These are phyloP conservation scores for Heimioporus sp. DNA, from an alignment of 768 basidiomycete genomes.

Conservation along the genomic window DNA sequence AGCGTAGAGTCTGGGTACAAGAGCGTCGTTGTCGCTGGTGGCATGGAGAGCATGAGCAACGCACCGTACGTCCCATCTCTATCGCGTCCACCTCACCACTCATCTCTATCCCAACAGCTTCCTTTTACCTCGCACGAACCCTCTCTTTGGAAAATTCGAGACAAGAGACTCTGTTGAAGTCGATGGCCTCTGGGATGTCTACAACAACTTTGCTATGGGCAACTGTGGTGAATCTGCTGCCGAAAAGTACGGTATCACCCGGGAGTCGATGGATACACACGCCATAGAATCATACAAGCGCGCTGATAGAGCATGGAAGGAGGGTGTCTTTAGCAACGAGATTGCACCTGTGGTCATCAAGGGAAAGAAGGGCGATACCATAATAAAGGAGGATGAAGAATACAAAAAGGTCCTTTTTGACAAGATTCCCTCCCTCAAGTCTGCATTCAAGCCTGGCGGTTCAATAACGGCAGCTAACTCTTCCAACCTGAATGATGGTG, in stretches of 20 bases:
- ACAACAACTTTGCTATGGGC: slow-evolving; percentile 98
- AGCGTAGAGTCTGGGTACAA: slow-evolving; percentile 85
- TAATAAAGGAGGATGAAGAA: slow-evolving; percentile 95
- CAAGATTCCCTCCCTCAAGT: slow-evolving; percentile 85
- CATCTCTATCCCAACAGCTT: slow-evolving; percentile 45
- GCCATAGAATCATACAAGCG: slow-evolving; percentile 95
- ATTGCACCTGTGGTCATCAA: slow-evolving; percentile 88
- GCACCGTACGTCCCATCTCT: slow-evolving; percentile 72
- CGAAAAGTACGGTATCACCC: slow-evolving; percentile 75
- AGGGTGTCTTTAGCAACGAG: slow-evolving; percentile 82
- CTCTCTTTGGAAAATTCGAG: slow-evolving; percentile 85
- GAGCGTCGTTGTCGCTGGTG: slow-evolving; percentile 87
- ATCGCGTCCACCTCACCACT: slow-evolving; percentile 1
- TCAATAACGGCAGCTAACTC: slow-evolving; percentile 97
- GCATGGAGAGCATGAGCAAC: slow-evolving; percentile 99
- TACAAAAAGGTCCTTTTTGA: slow-evolving; percentile 96
- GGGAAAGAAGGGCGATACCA: slow-evolving; percentile 89
- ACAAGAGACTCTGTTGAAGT: slow-evolving; percentile 83
- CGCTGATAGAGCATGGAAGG: slow-evolving; percentile 87
- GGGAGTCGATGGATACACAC: slow-evolving; percentile 86
- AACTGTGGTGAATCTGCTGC: slow-evolving; percentile 91
- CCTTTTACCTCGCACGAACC: slow-evolving; percentile 78
- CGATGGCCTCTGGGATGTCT: slow-evolving; percentile 96
- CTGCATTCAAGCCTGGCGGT: slow-evolving; percentile 88
- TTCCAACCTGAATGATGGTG: slow-evolving; percentile 92